Conservation (phyloP, 1,284 basidiomycete species). For the Ceratobasidium sp. region DNA sequence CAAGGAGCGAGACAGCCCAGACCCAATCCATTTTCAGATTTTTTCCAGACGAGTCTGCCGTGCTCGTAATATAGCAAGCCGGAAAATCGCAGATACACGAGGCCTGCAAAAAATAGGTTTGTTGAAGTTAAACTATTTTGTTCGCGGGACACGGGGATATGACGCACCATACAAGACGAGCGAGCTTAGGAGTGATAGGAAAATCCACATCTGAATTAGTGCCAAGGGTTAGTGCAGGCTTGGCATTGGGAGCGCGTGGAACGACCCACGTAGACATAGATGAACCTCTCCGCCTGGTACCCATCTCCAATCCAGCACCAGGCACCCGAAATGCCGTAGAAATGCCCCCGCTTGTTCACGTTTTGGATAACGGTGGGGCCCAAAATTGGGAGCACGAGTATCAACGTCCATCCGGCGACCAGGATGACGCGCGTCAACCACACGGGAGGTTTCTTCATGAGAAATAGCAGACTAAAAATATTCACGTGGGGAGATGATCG, state of each 20-base stretch:
- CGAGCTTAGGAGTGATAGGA: conserved; percentile 19
- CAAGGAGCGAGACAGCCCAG: conserved; percentile 23
- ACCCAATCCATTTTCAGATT: conserved; percentile 7
- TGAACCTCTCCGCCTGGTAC: conserved; percentile 33
- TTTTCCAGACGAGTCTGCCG: conserved; percentile 28
- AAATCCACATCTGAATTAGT: conserved; percentile 37
- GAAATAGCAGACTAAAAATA: conserved; percentile 21
- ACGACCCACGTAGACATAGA: conserved; percentile 31
- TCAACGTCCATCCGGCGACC: conserved; percentile 18
- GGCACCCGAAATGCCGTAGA: conserved; percentile 38
- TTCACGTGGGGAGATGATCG: not conserved
- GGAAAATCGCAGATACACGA: conserved; percentile 38
- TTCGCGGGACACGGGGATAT: not conserved
- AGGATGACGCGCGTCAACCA: conserved; percentile 6
- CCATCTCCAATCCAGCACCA: conserved; percentile 41
- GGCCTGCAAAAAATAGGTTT: conserved; percentile 16
- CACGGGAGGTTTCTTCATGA: conserved; percentile 31
- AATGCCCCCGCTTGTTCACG: conserved; percentile 21
- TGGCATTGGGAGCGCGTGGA: not conserved
- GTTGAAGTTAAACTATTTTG: not conserved
- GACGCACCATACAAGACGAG: conserved; percentile 33
- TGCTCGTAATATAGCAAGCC: conserved; percentile 15
- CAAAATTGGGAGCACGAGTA: conserved; percentile 31
- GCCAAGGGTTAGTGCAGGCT: not conserved
- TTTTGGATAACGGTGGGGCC: conserved; percentile 29